Conservation (phyloP, 2,329 filamentous ascomycete genomes). For the Neurospora sp. region DNA sequence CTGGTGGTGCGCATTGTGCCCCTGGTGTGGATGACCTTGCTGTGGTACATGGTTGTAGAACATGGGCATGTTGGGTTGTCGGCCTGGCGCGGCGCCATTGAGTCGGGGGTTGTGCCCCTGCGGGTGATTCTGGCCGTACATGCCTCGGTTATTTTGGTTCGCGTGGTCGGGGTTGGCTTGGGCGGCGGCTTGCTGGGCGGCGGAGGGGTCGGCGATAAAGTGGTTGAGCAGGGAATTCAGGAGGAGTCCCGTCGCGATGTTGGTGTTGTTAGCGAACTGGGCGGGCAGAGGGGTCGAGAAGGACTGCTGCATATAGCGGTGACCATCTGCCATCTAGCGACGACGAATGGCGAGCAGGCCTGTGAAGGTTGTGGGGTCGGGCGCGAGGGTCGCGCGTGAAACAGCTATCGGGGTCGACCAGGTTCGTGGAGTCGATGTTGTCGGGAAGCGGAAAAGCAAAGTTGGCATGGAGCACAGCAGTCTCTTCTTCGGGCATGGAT, state of each 20-base stretch:
- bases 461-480: conserved; percentile 18
- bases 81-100: conserved; percentile 54
- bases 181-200: conserved; percentile 12
- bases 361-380: conserved; percentile 3
- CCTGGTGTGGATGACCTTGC: conserved; percentile 50
- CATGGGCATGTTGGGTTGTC: conserved; percentile 47
- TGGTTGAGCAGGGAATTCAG: conserved; percentile 25
- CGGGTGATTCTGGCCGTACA: conserved; percentile 66
- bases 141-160: conserved; percentile 34
- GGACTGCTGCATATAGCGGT: conserved; percentile 50
- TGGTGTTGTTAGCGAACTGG: conserved; percentile 35
- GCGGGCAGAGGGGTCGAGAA: conserved; percentile 49
- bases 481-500: conserved; percentile 19
- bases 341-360: conserved; percentile 19
- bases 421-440: conserved; percentile 9
- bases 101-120: conserved; percentile 67
- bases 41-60: conserved; percentile 61
- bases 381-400: conserved; percentile 4
- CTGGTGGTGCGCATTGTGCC: conserved; percentile 55
- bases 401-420: conserved; percentile 3
- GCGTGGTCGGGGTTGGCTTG: conserved; percentile 18
- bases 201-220: conserved; percentile 21
- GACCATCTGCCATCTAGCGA: conserved; percentile 60
- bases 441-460: conserved; percentile 19
- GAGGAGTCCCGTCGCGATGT: conserved; percentile 24